phyloP scores from a whole-genome alignment of 345 rosid genomes.

The Aquilaria malaccensis region DNA sequence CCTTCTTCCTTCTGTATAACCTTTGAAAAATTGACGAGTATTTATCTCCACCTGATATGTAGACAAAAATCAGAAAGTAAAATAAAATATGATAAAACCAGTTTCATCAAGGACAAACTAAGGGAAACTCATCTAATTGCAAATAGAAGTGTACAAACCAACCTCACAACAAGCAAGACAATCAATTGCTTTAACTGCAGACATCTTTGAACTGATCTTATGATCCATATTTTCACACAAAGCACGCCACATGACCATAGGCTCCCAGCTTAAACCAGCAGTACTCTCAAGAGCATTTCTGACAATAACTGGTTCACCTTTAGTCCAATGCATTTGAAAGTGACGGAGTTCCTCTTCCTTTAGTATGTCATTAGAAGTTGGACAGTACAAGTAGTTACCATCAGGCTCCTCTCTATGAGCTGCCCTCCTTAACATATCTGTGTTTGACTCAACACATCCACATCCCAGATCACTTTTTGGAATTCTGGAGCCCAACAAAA shows the following conservation, averaged over 20 bases:
- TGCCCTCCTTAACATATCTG: constrained; percentile 26
- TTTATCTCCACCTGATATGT: constrained; percentile 57
- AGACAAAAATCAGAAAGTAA: constrained; percentile 10
- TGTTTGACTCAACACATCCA: constrained; percentile 16
- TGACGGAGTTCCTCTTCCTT: constrained; percentile 31
- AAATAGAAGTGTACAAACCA: neutral
- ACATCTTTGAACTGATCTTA: constrained; percentile 37
- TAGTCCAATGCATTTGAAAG: constrained; percentile 70
- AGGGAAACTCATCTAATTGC: constrained; percentile 2
- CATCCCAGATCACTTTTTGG: constrained; percentile 13
- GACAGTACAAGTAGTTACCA: constrained; percentile 63
- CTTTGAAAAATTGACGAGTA: constrained; percentile 63
- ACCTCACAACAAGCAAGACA: constrained; percentile 78
- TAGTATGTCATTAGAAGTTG: constrained; percentile 30
- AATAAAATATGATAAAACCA: neutral
- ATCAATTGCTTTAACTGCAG: constrained; percentile 69
- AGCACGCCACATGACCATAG: constrained; percentile 96
- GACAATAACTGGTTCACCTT: constrained; percentile 81
- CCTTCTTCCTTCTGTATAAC: constrained; percentile 67
- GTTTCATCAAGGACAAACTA: neutral
- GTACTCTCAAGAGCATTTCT: constrained; percentile 43
- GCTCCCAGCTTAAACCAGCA: constrained; percentile 90
- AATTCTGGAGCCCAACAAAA: constrained; percentile 20
- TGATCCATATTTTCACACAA: constrained; percentile 46
- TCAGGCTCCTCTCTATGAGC: constrained; percentile 50